phyloP scores from a whole-genome alignment of 2,329 filamentous ascomycete genomes.

The Paecilomyces niveus region DNA sequence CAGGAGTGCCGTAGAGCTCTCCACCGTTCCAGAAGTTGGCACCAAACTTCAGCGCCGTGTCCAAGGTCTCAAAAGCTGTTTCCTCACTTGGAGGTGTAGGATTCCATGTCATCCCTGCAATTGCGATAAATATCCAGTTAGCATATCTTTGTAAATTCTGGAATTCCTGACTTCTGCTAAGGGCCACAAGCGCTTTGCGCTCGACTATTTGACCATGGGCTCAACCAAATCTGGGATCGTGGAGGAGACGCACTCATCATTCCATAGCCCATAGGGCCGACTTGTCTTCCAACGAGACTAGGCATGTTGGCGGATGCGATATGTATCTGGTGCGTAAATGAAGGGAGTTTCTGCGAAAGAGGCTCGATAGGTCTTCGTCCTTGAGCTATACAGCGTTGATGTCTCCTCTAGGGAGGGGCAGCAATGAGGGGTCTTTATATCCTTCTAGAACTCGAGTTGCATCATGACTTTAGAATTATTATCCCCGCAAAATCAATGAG shows the following conservation, averaged over 20 bases:
- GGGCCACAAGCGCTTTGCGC: not conserved
- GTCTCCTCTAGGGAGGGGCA: not conserved
- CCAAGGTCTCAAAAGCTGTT: slow-evolving; percentile 7
- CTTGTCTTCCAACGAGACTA: slow-evolving; percentile 8
- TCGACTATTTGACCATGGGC: not conserved
- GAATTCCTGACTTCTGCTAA: not conserved
- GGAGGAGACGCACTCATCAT: slow-evolving; percentile 9
- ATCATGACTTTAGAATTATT: not conserved
- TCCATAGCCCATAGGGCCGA: slow-evolving; percentile 12
- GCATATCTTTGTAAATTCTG: not conserved
- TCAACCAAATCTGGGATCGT: not conserved
- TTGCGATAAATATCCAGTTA: not conserved
- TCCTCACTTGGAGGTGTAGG: slow-evolving; percentile 6
- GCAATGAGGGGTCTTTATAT: not conserved
- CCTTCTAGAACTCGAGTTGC: not conserved
- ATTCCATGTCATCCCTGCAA: slow-evolving; percentile 11
- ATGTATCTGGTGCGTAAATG: not conserved
- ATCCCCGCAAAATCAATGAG: not conserved
- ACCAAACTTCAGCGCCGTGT: slow-evolving; percentile 17
- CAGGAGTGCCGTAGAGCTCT: slow-evolving; percentile 56
- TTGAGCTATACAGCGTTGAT: not conserved
- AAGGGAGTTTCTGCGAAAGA: not conserved
- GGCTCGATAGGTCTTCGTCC: not conserved
- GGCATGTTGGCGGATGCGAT: slow-evolving; percentile 6
- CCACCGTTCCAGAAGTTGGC: slow-evolving; percentile 55